Base-by-base conservation (phyloP, 1,284 basidiomycete genomes). In the Cerrena zonata region DNA sequence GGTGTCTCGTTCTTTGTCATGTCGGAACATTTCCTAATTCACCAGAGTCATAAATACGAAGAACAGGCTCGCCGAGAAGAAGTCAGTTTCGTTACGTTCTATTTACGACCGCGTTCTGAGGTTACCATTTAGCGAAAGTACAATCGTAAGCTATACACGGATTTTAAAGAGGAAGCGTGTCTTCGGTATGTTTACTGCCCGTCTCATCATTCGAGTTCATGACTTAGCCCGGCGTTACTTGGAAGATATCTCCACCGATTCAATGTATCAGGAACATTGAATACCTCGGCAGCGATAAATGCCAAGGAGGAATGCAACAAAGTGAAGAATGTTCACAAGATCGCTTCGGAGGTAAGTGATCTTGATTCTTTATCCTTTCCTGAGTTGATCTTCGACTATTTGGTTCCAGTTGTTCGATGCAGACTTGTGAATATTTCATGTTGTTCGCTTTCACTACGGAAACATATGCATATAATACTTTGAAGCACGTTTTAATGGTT, bases 11-110 rank as follows among this genome's bases (percentile, higher is more conserved):
- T 83, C 66, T 89, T 84, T 63, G 87, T 93, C 30, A 76, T 92
- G 18, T 73, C 85, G 4, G 89, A 92, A 63, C 89, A 93, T 65
- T 92, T 91, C 61, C 73, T 93, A 50, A 81, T 92, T 42, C 90
- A 92, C 63, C 89, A 91, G 69, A 87, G 81, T 54, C 90, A 93
- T 59, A 68, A 72, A 12, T 92, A 92, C 61, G 88, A 89, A 59
- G 89, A 91, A 64, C 72, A 74, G 43, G 80, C 78, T 5, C 73
- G 89, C 7, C 78, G 76, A 55, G 74, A 74, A 49, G 88, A 90
- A 75, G 86, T 85, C 49, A 19, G 59, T 56, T 44, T 21, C 37
- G 23, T 34, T 21, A 25, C 21, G 18, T 38, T 34, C 22, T 47
- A 15, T 4, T 21, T 12, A n/a, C 21, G 13, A 11, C 24, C 48